phyloP scores from a whole-genome alignment of 805 yeast species.

The Saturnispora zaruensis region DNA sequence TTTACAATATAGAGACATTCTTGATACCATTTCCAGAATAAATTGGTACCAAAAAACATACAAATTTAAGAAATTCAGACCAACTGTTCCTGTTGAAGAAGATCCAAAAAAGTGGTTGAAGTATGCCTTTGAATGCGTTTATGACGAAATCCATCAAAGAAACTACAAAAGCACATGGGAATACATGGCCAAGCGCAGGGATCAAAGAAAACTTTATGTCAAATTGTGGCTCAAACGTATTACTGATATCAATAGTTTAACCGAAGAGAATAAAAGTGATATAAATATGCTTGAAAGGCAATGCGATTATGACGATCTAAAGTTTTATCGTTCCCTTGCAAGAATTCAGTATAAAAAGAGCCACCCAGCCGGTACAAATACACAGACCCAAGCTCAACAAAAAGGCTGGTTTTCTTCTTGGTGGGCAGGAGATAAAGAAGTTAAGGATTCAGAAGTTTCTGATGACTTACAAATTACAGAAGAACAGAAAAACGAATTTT shows the following conservation, averaged over 20 bases:
- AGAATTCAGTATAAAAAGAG: slow-evolving; percentile 49
- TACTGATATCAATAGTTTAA: slow-evolving; percentile 35
- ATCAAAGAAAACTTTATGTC: slow-evolving; percentile 61
- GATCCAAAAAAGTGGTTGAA: slow-evolving; percentile 75
- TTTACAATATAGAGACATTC: slow-evolving; percentile 71
- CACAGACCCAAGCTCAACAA: slow-evolving; percentile 6
- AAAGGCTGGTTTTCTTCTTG: slow-evolving; percentile 65
- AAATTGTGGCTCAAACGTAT: slow-evolving; percentile 47
- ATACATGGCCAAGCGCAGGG: slow-evolving; percentile 58
- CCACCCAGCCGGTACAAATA: slow-evolving; percentile 7
- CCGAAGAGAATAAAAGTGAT: slow-evolving; percentile 27
- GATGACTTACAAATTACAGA: slow-evolving; percentile 54
- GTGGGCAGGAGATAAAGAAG: slow-evolving; percentile 39
- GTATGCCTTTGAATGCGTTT: slow-evolving; percentile 71
- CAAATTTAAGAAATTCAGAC: slow-evolving; percentile 65
- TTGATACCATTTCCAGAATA: slow-evolving; percentile 74
- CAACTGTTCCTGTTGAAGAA: slow-evolving; percentile 43
- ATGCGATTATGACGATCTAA: slow-evolving; percentile 67
- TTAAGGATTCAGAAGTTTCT: background rate
- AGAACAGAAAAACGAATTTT: slow-evolving; percentile 81
- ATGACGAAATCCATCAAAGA: slow-evolving; percentile 72
- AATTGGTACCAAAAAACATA: slow-evolving; percentile 72
- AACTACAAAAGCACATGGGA: slow-evolving; percentile 88
- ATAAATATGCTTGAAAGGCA: slow-evolving; percentile 49
- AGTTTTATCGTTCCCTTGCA: slow-evolving; percentile 77